A percentile compares a stretch with the other conserved stretches of the same genome.
Evolutionary conservation across 1,139 yeast genomes (phyloP).

Genomic region (Debaryomyces psychrophilus): DNA sequence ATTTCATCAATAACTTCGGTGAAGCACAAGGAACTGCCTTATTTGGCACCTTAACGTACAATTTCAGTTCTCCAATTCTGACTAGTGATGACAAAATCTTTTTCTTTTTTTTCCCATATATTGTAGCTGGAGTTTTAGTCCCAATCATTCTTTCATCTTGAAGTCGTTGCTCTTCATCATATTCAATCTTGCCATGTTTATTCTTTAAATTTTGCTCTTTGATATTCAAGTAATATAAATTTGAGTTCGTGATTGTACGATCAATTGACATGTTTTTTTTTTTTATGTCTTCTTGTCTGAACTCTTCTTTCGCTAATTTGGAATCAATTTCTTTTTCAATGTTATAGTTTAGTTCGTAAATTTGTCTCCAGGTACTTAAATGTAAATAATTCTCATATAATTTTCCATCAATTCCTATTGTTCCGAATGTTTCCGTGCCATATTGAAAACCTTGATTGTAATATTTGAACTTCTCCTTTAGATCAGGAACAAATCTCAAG

Average conservation of each 20-base stretch:
- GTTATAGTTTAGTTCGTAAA: constrained; percentile 30
- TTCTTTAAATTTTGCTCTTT: constrained; percentile 15
- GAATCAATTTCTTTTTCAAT: constrained; percentile 45
- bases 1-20: constrained; percentile 42
- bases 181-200: neutral
- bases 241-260: neutral
- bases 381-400: constrained; percentile 31
- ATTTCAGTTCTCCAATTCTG: constrained; percentile 39
- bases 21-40: constrained; percentile 42
- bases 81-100: constrained; percentile 38
- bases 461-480: constrained; percentile 33
- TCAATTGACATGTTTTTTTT: constrained; percentile 29
- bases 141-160: constrained; percentile 35
- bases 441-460: constrained; percentile 29
- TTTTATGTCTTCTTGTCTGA: constrained; percentile 36
- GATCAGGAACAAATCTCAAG: constrained; percentile 45
- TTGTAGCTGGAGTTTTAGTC: constrained; percentile 22
- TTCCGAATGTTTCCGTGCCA: constrained; percentile 31
- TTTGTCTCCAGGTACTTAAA: constrained; percentile 38
- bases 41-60: constrained; percentile 39
- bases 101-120: constrained; percentile 45
- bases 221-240: constrained; percentile 10
- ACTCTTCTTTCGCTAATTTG: constrained; percentile 29
- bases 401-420: constrained; percentile 42
- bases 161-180: constrained; percentile 21